These are phyloP conservation scores for Datisca glomerata DNA, from an alignment of 306 rosid species.

Conservation along the genomic window DNA sequence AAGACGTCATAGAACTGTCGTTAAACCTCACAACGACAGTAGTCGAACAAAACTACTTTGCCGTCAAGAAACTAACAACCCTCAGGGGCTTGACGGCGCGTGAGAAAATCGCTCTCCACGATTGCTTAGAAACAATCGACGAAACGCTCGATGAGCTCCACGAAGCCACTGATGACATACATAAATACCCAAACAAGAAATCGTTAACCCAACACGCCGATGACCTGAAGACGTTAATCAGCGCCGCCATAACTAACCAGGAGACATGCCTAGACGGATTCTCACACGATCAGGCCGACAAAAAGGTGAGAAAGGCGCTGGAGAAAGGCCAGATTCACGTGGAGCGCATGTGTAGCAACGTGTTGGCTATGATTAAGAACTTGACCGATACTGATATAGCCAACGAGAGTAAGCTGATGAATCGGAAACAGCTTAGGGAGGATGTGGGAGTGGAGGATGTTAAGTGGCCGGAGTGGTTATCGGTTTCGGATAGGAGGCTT, in stretches of 20 bases:
- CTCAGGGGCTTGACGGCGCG: slow-evolving; percentile 26
- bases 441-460: slow-evolving; percentile 2
- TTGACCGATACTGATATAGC: slow-evolving; percentile 61
- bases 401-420: slow-evolving; percentile 7
- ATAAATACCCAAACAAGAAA: slow-evolving; percentile 31
- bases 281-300: slow-evolving; percentile 45
- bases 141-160: slow-evolving; percentile 55
- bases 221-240: slow-evolving; percentile 56
- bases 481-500: slow-evolving; percentile 44
- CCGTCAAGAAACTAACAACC: slow-evolving; percentile 20
- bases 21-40: slow-evolving; percentile 34
- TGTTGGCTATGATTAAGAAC: slow-evolving; percentile 63
- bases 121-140: slow-evolving; percentile 53
- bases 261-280: slow-evolving; percentile 82
- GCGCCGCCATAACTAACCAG: slow-evolving; percentile 80
- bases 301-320: slow-evolving; percentile 27
- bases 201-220: slow-evolving; percentile 42
- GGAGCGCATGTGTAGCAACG: slow-evolving; percentile 67
- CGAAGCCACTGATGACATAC: slow-evolving; percentile 26
- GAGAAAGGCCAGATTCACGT: slow-evolving; percentile 36
- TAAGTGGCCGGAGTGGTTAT: slow-evolving; percentile 76
- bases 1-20: slow-evolving; percentile 37
- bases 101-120: slow-evolving; percentile 49
- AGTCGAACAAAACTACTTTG: slow-evolving; percentile 32
- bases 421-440: slow-evolving; percentile 24